Conservation (phyloP, 805 yeast species). For the Candida hungchunana region DNA sequence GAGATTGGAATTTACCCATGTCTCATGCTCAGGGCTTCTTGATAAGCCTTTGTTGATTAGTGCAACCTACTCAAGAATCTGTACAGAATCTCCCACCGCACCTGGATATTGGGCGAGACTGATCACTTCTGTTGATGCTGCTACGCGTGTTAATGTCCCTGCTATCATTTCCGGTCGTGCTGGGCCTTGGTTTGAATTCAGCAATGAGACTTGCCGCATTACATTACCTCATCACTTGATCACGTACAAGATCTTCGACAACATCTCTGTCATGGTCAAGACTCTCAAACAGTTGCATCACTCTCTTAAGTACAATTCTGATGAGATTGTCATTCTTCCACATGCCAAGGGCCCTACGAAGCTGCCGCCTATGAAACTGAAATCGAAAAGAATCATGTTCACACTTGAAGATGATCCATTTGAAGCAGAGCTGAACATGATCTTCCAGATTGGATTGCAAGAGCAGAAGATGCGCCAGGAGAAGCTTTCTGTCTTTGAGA, state of each 20-base stretch:
- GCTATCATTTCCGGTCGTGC: slow-evolving; percentile 27
- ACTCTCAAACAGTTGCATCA: slow-evolving; percentile 55
- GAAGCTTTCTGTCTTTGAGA: slow-evolving; percentile 41
- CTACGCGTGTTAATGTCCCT: slow-evolving; percentile 27
- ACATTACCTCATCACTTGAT: slow-evolving; percentile 70
- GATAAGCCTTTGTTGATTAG: slow-evolving; percentile 21
- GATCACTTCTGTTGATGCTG: slow-evolving; percentile 35
- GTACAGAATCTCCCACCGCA: slow-evolving; percentile 50
- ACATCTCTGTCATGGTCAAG: slow-evolving; percentile 62
- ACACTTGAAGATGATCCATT: slow-evolving; percentile 87
- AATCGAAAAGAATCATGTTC: slow-evolving; percentile 52
- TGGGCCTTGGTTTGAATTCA: slow-evolving; percentile 34
- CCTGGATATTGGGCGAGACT: slow-evolving; percentile 48
- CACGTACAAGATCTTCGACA: slow-evolving; percentile 77
- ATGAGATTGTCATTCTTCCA: slow-evolving; percentile 36
- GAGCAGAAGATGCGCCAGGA: slow-evolving; percentile 62
- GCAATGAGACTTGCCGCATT: slow-evolving; percentile 42
- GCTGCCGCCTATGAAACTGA: slow-evolving; percentile 56
- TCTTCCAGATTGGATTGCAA: slow-evolving; percentile 59
- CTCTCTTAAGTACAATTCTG: slow-evolving; percentile 41
- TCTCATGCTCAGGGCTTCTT: slow-evolving; percentile 21
- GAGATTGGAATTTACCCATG: slow-evolving; percentile 39
- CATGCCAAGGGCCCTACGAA: slow-evolving; percentile 35
- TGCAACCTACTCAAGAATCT: slow-evolving; percentile 36
- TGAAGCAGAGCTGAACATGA: slow-evolving; percentile 65